Percentiles rank a stretch among this genome's conserved stretches.
These are phyloP conservation scores for Ramichloridium luteum DNA, from an alignment of 2,329 filamentous ascomycete genomes.

Conservation along the genomic window DNA sequence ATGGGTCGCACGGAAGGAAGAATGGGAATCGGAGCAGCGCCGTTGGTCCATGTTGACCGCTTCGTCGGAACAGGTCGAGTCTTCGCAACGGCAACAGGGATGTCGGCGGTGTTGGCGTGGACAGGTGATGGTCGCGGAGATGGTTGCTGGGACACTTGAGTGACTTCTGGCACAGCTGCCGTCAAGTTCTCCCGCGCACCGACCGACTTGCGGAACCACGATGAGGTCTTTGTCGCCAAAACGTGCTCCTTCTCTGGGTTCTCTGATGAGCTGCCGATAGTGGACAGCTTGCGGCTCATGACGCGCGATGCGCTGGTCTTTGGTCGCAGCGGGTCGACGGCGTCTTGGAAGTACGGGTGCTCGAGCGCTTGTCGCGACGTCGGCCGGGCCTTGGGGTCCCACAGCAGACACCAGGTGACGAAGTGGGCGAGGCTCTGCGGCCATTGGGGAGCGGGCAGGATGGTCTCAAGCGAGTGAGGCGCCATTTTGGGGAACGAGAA, in stretches of 20 bases:
- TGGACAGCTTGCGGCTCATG: conserved; percentile 80
- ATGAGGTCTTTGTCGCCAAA: conserved; percentile 64
- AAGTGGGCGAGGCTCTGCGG: conserved; percentile 77
- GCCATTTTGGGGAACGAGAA: conserved; percentile 99
- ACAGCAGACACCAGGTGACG: conserved; percentile 97
- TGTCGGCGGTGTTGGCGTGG: conserved; percentile 33
- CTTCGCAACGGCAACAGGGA: conserved; percentile 34
- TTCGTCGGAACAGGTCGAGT: conserved; percentile 54
- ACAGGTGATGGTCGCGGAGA: conserved; percentile 32
- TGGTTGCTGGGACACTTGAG: conserved; percentile 27
- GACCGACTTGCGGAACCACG: conserved; percentile 93
- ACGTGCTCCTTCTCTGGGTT: conserved; percentile 43
- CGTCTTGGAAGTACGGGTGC: conserved; percentile 90
- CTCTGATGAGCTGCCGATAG: conserved; percentile 59
- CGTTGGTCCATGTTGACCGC: conserved; percentile 87
- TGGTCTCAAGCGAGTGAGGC: conserved; percentile 89
- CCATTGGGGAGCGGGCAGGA: conserved; percentile 84
- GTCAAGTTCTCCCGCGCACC: conserved; percentile 65
- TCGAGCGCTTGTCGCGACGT: conserved; percentile 88
- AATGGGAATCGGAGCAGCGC: conserved; percentile 81
- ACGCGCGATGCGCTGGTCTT: conserved; percentile 80
- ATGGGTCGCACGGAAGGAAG: conserved; percentile 88
- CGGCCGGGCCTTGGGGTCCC: conserved; percentile 86
- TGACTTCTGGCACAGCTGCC: conserved; percentile 44
- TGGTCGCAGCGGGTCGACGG: conserved; percentile 81